Conservation (phyloP, 2,329 filamentous ascomycete species). For the Berkeleyomyces rouxiae region DNA sequence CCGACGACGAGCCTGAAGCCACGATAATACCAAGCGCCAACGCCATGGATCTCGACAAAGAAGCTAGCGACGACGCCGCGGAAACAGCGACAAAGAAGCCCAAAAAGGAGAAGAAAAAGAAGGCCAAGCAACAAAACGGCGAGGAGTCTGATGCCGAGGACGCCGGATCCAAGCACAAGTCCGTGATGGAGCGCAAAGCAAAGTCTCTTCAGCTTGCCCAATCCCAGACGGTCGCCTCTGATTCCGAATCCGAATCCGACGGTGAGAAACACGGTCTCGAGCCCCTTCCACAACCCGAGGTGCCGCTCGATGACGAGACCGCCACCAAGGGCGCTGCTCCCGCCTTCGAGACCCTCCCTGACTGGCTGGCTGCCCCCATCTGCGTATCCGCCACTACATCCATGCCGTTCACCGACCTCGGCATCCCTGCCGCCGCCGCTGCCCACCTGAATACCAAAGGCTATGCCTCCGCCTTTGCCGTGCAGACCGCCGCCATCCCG, state of each 20-base stretch:
- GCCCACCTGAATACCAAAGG: constrained; percentile 47
- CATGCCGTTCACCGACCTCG: constrained; percentile 45
- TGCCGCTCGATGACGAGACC: constrained; percentile 37
- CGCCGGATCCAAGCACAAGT: constrained; percentile 15
- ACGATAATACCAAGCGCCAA: neutral
- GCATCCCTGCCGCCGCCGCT: constrained; percentile 42
- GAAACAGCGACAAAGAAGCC: constrained; percentile 2
- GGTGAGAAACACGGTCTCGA: constrained; percentile 52
- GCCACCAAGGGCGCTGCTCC: constrained; percentile 40
- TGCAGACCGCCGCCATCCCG: constrained; percentile 46
- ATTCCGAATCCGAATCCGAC: constrained; percentile 19
- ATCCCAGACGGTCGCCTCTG: constrained; percentile 14
- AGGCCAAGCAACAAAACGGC: constrained; percentile 18
- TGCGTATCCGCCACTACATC: constrained; percentile 44
- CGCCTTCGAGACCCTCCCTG: constrained; percentile 55
- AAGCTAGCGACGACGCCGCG: constrained; percentile 15
- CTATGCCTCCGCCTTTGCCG: constrained; percentile 26
- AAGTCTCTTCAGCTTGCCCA: constrained; percentile 23
- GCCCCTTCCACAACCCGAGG: constrained; percentile 64
- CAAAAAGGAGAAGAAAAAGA: constrained; percentile 18
- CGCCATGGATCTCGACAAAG: constrained; percentile 4
- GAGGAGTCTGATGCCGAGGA: constrained; percentile 2
- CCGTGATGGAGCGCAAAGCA: constrained; percentile 18
- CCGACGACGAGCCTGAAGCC: constrained; percentile 13
- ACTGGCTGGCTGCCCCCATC: constrained; percentile 66